These are phyloP conservation scores for Chenopodium formosanum DNA, from an alignment of 148 eudicot genomes.

Conservation along the genomic window DNA sequence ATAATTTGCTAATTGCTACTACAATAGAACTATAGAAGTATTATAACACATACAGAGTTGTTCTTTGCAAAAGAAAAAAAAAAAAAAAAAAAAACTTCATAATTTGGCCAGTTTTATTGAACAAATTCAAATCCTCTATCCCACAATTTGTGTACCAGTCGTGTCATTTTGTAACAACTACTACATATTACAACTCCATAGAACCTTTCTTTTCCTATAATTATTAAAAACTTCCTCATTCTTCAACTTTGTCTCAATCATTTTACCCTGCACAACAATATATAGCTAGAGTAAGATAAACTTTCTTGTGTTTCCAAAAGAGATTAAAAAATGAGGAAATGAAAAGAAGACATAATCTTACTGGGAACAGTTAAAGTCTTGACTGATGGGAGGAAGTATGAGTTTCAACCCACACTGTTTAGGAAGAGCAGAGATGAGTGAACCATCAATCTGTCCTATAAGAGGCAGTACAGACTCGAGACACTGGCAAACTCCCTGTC, in stretches of 20 bases:
- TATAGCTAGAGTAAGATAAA: neutral
- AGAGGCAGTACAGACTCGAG: constrained; percentile 23
- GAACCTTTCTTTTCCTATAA: no score
- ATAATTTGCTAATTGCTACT: no score
- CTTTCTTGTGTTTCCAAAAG: neutral
- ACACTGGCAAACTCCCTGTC: constrained; percentile 27
- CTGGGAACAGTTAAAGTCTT: constrained; percentile 26
- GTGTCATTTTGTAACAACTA: no score
- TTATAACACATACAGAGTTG: no score
- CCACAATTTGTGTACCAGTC: no score
- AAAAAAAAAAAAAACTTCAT: no score
- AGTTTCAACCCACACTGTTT: constrained; percentile 15
- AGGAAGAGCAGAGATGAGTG: constrained; percentile 21
- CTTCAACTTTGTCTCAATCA: neutral
- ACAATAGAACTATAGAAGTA: no score
- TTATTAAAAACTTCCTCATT: neutral
- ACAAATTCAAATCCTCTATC: no score
- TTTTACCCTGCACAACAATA: neutral
- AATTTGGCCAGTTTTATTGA: no score
- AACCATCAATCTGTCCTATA: constrained; percentile 3
- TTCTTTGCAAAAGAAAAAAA: no score
- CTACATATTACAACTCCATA: no score
- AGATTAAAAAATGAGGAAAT: neutral
- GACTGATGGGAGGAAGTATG: constrained; percentile 21
- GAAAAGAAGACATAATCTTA: neutral